Evolutionary conservation across 768 basidiomycete species (phyloP).

Genomic region (Clavulina sp.): DNA sequence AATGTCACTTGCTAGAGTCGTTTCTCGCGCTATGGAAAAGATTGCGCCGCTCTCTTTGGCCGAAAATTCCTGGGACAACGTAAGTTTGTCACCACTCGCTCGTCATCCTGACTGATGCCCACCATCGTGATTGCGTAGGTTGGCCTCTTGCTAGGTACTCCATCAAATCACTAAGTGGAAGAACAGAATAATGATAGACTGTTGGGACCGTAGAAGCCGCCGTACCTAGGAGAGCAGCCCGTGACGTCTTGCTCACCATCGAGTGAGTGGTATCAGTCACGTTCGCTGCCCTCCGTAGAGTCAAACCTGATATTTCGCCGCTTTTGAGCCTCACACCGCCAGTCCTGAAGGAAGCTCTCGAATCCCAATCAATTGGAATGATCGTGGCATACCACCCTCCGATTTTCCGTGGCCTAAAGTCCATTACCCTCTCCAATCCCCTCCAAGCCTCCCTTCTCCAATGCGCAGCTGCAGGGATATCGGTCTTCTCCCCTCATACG

Average conservation of each 20-base stretch:
- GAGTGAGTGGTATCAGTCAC: conserved; percentile 19
- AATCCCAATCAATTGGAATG: conserved; percentile 34
- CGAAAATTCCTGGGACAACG: too few species aligned
- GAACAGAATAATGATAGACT: too few species aligned
- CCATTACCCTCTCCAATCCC: conserved; percentile 60
- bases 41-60: too few species aligned
- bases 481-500: conserved; percentile 77
- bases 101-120: too few species aligned
- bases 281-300: background rate
- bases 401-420: conserved; percentile 57
- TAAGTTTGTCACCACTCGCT: too few species aligned
- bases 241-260: conserved; percentile 26
- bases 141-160: too few species aligned
- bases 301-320: background rate
- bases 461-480: conserved; percentile 69
- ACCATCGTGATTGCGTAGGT: too few species aligned
- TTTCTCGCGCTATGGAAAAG: too few species aligned
- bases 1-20: too few species aligned
- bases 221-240: conserved; percentile 16
- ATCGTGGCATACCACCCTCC: conserved; percentile 78
- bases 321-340: conserved; percentile 46
- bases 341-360: conserved; percentile 51
- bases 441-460: conserved; percentile 64
- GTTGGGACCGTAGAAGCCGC: conserved; percentile 24
- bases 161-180: too few species aligned